Evolutionary conservation across 129 eudicot genomes (phyloP), one percentile per base, ranked within the genome.

Genomic region (Lactuca sativa): DNA sequence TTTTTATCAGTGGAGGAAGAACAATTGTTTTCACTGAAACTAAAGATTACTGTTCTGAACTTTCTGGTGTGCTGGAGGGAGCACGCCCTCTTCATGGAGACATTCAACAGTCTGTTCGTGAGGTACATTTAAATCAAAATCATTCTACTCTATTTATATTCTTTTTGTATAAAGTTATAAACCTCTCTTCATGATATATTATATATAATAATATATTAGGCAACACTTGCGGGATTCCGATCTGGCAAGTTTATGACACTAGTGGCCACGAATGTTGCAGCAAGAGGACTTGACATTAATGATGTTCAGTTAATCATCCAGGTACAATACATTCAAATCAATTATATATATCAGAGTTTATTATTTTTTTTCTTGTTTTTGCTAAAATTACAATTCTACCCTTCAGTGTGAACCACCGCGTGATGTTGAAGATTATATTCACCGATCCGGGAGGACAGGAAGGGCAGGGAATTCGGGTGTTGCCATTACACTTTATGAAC

Each of bases 61-160:
- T 95, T 40, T 84, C 99, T 80, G 91, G 87, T 6, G 21, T 90
- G n/a, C 78, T 95, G 31, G 79, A 84, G 10, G 99, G 97, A 56
- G 97, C 99, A 31, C 96, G 97, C 16, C 86, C 99, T 54, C 67
- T 90, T 81, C 99, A 95, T 75, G 97, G 99, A 53, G 99, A 95
- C 76, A 95, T 95, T 63, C 96, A 93, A 55, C 99, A 93, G 80
- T 66, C 97, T 67, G 83, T 80, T 10, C 97, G 99, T 16, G 99
- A 93, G 92, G 99, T 93, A 80, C 3, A n/a, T 5, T 40, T 38
- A 16, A 38, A 38, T 40, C 6, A 36, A 36, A 36, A 36, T 4
- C 6, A 36, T 36, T 36, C 38, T 36, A 4, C 38, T 36, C 38
- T 36, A 36, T 36, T 36, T 36, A 36, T 36, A 36, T 36, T 36